These are phyloP conservation scores for Cenchrus fungigraminus DNA, from an alignment of 176 grass and related monocot genomes.

Conservation along the genomic window DNA sequence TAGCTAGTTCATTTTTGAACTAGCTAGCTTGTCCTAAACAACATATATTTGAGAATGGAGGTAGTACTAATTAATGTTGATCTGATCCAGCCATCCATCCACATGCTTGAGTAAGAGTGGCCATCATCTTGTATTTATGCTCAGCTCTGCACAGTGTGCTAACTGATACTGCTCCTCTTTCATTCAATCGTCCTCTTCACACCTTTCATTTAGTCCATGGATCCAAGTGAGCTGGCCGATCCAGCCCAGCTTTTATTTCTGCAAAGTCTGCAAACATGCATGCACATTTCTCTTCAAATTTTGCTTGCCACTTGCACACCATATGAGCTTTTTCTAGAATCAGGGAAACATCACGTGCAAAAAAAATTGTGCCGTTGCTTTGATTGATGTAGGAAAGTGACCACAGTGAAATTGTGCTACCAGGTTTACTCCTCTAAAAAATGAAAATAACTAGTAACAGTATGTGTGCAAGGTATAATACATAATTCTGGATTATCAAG, in stretches of 20 bases:
- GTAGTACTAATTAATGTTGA: background rate
- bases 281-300: background rate
- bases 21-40: too few species aligned
- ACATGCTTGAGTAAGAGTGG: conserved; percentile 14
- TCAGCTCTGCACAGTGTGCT: background rate
- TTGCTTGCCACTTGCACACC: background rate
- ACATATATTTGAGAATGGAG: too few species aligned
- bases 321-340: background rate
- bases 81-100: background rate
- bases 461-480: background rate
- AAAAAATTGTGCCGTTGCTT: too few species aligned
- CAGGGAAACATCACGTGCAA: background rate
- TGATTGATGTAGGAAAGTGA: background rate
- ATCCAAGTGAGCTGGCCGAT: background rate
- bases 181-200: background rate
- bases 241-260: background rate
- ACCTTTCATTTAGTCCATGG: background rate
- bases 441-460: background rate
- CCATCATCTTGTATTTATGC: conserved; percentile 2
- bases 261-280: background rate
- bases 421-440: background rate
- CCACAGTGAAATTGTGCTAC: background rate
- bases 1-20: too few species aligned
- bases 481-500: background rate
- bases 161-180: background rate